Percentiles rank a stretch among this genome's conserved stretches.
Evolutionary conservation across 2,329 filamentous ascomycete species (phyloP).

Genomic region (Microsporum canis): DNA sequence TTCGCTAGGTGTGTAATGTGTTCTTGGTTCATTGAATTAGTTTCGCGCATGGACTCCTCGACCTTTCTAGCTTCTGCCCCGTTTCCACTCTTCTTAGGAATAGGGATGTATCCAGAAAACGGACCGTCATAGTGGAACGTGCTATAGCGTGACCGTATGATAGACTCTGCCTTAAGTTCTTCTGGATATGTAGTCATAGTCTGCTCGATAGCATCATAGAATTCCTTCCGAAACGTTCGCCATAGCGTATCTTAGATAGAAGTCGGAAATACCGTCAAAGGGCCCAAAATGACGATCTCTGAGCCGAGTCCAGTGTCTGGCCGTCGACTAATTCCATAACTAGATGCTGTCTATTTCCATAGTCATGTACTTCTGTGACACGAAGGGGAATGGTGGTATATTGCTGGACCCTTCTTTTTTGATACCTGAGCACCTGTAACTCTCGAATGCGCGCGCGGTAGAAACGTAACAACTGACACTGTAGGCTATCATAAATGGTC

Average conservation of each 20-base stretch:
- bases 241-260: neutral
- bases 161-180: neutral
- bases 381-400: conserved; percentile 6
- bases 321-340: neutral
- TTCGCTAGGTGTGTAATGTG: too few relatives aligned
- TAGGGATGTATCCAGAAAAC: neutral
- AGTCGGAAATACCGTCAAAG: conserved; percentile 1
- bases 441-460: too few relatives aligned
- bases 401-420: neutral
- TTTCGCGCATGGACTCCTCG: too few relatives aligned
- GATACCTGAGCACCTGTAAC: too few relatives aligned
- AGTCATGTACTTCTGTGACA: conserved; percentile 2
- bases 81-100: neutral
- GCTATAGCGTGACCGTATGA: too few relatives aligned
- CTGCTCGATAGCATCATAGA: neutral
- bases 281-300: conserved; percentile 6
- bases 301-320: conserved; percentile 13
- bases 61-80: too few relatives aligned
- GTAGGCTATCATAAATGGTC: too few relatives aligned
- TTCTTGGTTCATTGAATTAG: too few relatives aligned
- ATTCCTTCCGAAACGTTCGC: neutral
- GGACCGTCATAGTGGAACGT: too few relatives aligned
- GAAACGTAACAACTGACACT: too few relatives aligned
- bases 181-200: neutral
- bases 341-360: conserved; percentile 2